Evolutionary conservation across 805 yeast genomes (phyloP), one percentile per base, ranked within the genome.

Genomic region (Ogataea methanolica): DNA sequence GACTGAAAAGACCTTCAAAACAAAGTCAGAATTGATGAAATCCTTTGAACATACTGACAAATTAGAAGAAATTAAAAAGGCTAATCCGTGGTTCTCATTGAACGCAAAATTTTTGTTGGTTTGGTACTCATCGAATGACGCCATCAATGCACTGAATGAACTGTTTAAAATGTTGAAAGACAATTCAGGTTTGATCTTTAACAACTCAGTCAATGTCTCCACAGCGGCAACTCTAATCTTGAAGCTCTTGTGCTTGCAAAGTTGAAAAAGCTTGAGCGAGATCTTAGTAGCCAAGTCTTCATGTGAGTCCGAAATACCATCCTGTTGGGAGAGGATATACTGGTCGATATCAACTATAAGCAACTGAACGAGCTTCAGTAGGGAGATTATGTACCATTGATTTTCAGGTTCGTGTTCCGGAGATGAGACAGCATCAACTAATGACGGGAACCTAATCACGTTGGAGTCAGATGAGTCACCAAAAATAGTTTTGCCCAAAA

Each of bases 211-310:
- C 56, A 57, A 67, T 54, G 52, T 59, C 37, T 71, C 71, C 35
- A 64, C 66, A 0, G 81, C 65, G 36, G 68, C 62, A 5, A 73
- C 62, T 48, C 83, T 68, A 6, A 75, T 57, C 34, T 66, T 65
- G 45, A 70, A 72, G 29, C 68, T 68, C 29, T 67, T 66, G 37
- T 71, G 65, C 7, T 67, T 60, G 34, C 73, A 62, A 7, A 78
- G 55, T 19, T 63, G 62, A 45, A 72, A 58, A 2, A 78, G 50
- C 19, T 61, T 63, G 1, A 55, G 45, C 33, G 71, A 64, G 0
- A 76, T 58, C 22, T 65, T 61, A 7, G 59, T 50, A 9, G 66
- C 64, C 15, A 66, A 47, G 35, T 57, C 63, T 15, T 56, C 60
- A 38, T 58, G 56, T 1, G 61, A 54, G 2, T 54, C 56, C 5